phyloP scores from a whole-genome alignment of 371 early-diverging fungal species.

The Mucor velutinosus region DNA sequence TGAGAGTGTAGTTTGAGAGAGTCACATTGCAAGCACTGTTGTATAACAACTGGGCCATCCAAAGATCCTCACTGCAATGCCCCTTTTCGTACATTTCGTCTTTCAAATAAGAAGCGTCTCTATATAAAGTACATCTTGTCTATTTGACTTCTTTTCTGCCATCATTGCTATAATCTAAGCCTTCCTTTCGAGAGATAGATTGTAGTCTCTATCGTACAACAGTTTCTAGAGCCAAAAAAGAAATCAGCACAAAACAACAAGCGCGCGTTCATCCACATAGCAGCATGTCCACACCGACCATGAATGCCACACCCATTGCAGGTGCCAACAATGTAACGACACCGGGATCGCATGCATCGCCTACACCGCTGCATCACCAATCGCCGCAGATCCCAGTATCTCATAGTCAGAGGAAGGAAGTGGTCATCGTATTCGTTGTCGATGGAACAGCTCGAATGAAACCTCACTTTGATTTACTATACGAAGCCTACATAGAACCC shows the following conservation, averaged over 20 bases:
- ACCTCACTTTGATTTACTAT: conserved; percentile 48
- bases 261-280: background rate
- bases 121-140: background rate
- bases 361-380: conserved; percentile 83
- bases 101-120: background rate
- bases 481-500: conserved; percentile 61
- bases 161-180: background rate
- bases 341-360: conserved; percentile 41
- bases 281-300: conserved; percentile 20
- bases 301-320: background rate
- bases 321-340: conserved; percentile 28
- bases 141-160: background rate
- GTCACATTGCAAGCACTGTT: background rate
- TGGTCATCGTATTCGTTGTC: conserved; percentile 62
- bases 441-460: conserved; percentile 65
- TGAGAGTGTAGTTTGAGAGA: background rate
- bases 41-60: background rate
- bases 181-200: background rate
- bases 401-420: conserved; percentile 53
- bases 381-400: conserved; percentile 63
- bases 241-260: background rate
- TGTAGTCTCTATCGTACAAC: background rate
- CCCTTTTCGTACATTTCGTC: background rate
- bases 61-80: background rate
- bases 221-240: background rate